Conservation (phyloP, 2,329 filamentous ascomycete species). For the Colletotrichum falcatum region DNA sequence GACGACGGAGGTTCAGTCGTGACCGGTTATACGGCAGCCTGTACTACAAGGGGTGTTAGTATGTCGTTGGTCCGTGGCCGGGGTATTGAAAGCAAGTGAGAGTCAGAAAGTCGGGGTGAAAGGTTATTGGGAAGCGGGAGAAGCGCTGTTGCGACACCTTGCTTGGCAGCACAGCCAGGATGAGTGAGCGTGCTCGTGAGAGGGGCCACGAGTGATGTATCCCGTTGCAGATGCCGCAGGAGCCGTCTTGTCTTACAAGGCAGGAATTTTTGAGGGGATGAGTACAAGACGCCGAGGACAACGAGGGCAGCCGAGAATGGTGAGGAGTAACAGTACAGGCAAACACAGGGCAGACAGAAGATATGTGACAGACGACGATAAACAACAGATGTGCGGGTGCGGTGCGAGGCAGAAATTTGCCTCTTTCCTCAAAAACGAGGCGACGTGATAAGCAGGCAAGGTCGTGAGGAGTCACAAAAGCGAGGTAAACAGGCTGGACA, state of each 20-base stretch:
- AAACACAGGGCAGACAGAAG: constrained; percentile 21
- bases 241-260: constrained; percentile 32
- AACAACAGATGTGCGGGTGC: constrained; percentile 7
- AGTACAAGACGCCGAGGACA: constrained; percentile 27
- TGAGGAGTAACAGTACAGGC: constrained; percentile 32
- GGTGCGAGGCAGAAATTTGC: constrained; percentile 16
- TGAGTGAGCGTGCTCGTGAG: constrained; percentile 32
- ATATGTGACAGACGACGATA: constrained; percentile 6
- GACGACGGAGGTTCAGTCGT: constrained; percentile 29
- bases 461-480: constrained; percentile 28
- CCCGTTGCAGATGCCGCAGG: constrained; percentile 39
- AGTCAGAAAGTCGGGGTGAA: not conserved
- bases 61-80: constrained; percentile 18
- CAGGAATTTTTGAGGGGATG: constrained; percentile 23
- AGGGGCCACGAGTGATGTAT: constrained; percentile 37
- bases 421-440: constrained; percentile 12
- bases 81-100: constrained; percentile 12
- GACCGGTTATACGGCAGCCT: constrained; percentile 37
- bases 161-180: constrained; percentile 32
- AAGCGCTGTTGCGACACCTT: constrained; percentile 33
- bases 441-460: constrained; percentile 22
- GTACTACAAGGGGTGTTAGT: constrained; percentile 33
- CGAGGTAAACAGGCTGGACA: constrained; percentile 30
- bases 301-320: constrained; percentile 17
- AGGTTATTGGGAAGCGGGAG: not conserved